Evolutionary conservation across 306 rosid genomes (phyloP), one percentile per base, ranked within the genome.

Genomic region (Elaeagnus macrophylla): DNA sequence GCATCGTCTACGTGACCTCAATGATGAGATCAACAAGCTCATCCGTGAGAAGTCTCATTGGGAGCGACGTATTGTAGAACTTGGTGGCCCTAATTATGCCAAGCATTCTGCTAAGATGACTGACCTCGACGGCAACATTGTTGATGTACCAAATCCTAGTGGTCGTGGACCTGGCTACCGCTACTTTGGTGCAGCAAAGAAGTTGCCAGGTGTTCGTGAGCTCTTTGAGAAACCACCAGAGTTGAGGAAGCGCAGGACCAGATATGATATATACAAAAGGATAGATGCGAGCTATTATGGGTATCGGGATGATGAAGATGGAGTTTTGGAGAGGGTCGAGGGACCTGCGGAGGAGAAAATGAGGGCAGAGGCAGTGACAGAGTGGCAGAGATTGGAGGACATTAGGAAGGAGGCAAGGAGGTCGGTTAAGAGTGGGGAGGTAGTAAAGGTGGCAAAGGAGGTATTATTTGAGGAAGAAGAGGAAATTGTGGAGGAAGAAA

Each of bases 1-100:
- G 76, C 97, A 91, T 76, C 97, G 94, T n/a, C 94, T 82, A 39
- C 89, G 93, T 7, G 97, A 86, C 73, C 86, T 91, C 71, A 84
- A 91, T 41, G 97, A 91, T n/a, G 93, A 91, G 71, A 86, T 91
- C 57, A 91, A 91, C 74, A 86, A 86, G 51, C 95, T 91, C 16
- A 84, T 86, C 0, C 79, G 89, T 0, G 96, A 86, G 51, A 87
- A 87, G 60, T 53, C 71, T 2, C 99, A 86, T 43, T 84, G 96
- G 97, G 96, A 91, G 37, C 81, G 93, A 10, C 91, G 95, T 10
- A 91, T 91, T 32, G 64, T 86, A 3, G 96, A 86, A 62, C 95
- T 91, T 7, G 96, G 96, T 3, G 96, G 97, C 38, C 82, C 83
- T 4, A 91, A 86, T 37, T 71, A 80, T 17, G 32, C 89, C 35